A percentile compares a stretch with the other conserved stretches of the same genome.
These are phyloP conservation scores for Aureobasidium melanogenum DNA, from an alignment of 2,329 filamentous ascomycete genomes.

Conservation along the genomic window DNA sequence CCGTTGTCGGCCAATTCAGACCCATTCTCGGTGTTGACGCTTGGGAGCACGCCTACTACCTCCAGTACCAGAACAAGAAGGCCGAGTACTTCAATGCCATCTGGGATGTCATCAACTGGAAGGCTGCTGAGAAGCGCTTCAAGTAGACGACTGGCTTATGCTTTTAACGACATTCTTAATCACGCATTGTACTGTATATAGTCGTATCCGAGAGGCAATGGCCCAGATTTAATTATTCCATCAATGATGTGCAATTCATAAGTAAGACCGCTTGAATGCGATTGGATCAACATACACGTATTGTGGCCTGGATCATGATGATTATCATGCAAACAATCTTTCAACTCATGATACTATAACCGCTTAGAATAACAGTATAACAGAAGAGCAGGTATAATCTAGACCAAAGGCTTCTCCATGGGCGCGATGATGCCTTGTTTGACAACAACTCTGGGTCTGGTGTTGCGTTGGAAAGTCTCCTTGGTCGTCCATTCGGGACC, in stretches of 20 bases:
- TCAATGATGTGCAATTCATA: neutral
- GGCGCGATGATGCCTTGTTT: constrained; percentile 87
- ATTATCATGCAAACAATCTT: constrained; percentile 56
- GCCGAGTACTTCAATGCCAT: constrained; percentile 89
- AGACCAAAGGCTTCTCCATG: constrained; percentile 66
- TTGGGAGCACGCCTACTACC: constrained; percentile 94
- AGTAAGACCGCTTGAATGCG: neutral
- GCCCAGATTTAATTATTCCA: neutral
- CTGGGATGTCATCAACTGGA: constrained; percentile 96
- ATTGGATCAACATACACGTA: neutral
- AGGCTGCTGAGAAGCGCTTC: constrained; percentile 73
- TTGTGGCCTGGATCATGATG: constrained; percentile 9
- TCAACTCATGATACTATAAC: constrained; percentile 30
- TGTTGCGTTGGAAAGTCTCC: constrained; percentile 80
- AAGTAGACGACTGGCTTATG: constrained; percentile 28
- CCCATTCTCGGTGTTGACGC: constrained; percentile 86
- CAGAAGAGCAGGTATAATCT: constrained; percentile 5
- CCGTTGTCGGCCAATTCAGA: constrained; percentile 71
- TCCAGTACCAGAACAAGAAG: constrained; percentile 96
- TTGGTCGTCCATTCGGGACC: constrained; percentile 97
- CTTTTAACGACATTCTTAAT: constrained; percentile 1
- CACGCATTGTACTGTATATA: neutral
- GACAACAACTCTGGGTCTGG: constrained; percentile 79
- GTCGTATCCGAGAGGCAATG: neutral
- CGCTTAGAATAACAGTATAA: neutral